A percentile compares a stretch with the other conserved stretches of the same genome.
phyloP scores from a whole-genome alignment of 108 stramenopile genomes.

The Asterionellopsis glacialis region DNA sequence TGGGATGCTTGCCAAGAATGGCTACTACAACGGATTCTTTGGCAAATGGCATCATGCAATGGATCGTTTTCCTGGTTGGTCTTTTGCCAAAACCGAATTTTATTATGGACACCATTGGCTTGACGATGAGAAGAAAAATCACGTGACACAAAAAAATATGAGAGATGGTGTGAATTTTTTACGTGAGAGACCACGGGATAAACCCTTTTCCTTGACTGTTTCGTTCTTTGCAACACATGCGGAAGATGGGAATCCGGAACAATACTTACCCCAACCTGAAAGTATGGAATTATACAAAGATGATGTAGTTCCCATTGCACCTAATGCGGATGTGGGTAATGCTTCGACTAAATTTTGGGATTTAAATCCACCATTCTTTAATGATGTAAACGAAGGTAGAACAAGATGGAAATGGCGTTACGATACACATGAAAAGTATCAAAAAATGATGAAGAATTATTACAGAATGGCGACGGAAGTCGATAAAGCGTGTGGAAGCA shows the following conservation, averaged over 20 bases:
- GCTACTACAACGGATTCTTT: constrained; percentile 65
- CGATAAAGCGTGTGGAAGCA: constrained; percentile 45
- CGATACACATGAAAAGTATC: constrained; percentile 53
- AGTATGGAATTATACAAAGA: constrained; percentile 52
- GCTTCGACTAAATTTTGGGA: constrained; percentile 32
- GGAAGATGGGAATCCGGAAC: constrained; percentile 36
- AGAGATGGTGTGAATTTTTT: constrained; percentile 64
- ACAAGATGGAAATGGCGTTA: constrained; percentile 57
- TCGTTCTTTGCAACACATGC: constrained; percentile 81
- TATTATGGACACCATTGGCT: constrained; percentile 47
- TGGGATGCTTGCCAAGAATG: constrained; percentile 51
- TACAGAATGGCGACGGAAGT: constrained; percentile 81
- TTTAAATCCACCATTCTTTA: constrained; percentile 36
- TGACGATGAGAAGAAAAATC: constrained; percentile 4
- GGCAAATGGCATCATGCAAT: constrained; percentile 59
- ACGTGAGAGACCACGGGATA: constrained; percentile 33
- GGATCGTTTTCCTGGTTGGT: background rate
- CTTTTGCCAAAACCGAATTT: constrained; percentile 3
- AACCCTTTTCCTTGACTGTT: constrained; percentile 69
- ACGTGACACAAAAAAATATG: constrained; percentile 64
- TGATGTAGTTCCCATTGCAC: constrained; percentile 48
- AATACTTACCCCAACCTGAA: constrained; percentile 51
- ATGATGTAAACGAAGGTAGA: constrained; percentile 63
- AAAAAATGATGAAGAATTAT: constrained; percentile 69
- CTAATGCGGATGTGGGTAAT: constrained; percentile 32